Conservation (phyloP, 495 filamentous ascomycete species). For the Lasiosphaeria ovina region DNA sequence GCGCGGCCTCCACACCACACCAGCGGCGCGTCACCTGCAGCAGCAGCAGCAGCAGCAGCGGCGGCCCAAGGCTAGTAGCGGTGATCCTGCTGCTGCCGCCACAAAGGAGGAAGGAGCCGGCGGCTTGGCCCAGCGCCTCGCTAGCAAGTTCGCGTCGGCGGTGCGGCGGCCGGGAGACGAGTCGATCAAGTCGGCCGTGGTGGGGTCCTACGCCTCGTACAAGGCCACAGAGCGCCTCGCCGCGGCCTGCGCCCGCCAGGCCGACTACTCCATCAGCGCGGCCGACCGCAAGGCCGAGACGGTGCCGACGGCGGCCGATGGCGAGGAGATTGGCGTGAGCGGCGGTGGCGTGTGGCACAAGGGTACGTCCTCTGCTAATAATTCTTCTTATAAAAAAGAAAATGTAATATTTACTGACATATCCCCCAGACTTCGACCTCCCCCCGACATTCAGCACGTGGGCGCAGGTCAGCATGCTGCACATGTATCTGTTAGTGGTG, state of each 20-base stretch:
- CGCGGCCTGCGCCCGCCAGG: conserved; percentile 72
- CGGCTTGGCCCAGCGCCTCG: background rate
- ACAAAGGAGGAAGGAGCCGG: too few species aligned
- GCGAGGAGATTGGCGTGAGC: conserved; percentile 74
- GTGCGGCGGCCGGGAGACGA: background rate
- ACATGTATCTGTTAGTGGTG: conserved; percentile 92
- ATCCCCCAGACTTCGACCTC: conserved; percentile 53
- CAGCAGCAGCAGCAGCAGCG: too few species aligned
- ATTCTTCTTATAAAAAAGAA: conserved; percentile 10
- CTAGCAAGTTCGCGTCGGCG: conserved; percentile 2
- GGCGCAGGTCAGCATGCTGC: conserved; percentile 92
- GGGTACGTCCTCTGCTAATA: conserved; percentile 49
- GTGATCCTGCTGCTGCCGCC: too few species aligned
- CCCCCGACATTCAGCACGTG: conserved; percentile 86
- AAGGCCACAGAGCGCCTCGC: conserved; percentile 74
- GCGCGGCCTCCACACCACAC: too few species aligned
- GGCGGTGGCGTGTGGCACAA: conserved; percentile 82
- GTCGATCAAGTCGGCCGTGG: conserved; percentile 5
- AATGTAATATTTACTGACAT: background rate
- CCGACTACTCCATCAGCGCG: conserved; percentile 67
- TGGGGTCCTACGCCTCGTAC: conserved; percentile 28
- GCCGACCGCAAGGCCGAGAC: conserved; percentile 52
- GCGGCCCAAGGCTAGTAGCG: too few species aligned
- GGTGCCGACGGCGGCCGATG: conserved; percentile 63
- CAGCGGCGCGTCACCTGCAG: too few species aligned